Evolutionary conservation across 345 rosid genomes (phyloP).

Genomic region (Trapa incisa): DNA sequence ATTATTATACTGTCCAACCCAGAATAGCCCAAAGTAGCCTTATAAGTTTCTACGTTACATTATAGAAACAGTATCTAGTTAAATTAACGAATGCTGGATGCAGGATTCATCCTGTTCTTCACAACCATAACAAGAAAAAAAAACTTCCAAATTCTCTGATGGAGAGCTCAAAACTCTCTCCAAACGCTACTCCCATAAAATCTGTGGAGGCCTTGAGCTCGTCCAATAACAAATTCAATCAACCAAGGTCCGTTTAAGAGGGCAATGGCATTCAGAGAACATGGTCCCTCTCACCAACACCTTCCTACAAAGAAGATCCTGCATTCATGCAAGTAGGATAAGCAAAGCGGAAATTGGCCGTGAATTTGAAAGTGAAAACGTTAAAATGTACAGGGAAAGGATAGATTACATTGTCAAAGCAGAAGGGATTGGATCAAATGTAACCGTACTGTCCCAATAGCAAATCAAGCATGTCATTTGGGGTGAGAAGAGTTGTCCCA

Average conservation of each 20-base stretch:
- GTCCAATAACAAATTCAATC: too few species aligned
- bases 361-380: background rate
- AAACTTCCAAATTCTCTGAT: background rate
- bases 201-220: too few species aligned
- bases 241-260: too few species aligned
- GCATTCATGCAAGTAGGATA: too few species aligned
- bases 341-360: background rate
- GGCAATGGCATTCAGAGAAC: background rate
- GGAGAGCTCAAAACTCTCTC: too few species aligned
- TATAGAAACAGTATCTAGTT: too few species aligned
- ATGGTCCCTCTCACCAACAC: background rate
- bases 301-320: background rate
- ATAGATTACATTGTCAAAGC: background rate
- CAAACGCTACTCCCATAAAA: too few species aligned
- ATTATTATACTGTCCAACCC: too few species aligned
- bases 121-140: background rate
- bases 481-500: constrained; percentile 86
- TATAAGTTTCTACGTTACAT: too few species aligned
- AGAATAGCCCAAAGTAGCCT: too few species aligned
- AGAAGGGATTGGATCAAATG: constrained; percentile 28
- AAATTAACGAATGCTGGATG: background rate
- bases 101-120: background rate
- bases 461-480: constrained; percentile 70
- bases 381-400: background rate
- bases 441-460: constrained; percentile 51